These are phyloP conservation scores for Fragaria vesca DNA, from an alignment of 306 rosid genomes.

Conservation along the genomic window DNA sequence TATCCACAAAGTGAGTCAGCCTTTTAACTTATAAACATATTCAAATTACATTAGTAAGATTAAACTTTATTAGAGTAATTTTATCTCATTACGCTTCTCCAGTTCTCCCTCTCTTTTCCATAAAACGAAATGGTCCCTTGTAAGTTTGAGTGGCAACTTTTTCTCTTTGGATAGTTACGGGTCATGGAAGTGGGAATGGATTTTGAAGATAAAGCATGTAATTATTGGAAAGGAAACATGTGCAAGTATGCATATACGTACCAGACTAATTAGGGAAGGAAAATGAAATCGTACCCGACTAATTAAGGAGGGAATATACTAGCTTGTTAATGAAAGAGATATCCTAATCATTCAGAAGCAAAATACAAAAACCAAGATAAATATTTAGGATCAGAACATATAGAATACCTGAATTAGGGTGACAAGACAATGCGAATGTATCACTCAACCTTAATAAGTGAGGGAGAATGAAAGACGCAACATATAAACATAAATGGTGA, in stretches of 20 bases:
- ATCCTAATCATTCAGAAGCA: background rate
- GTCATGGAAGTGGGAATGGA: background rate
- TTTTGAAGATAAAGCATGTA: background rate
- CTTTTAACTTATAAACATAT: background rate
- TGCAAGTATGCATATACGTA: background rate
- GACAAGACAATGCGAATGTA: background rate
- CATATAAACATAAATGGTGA: background rate
- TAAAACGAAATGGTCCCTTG: background rate
- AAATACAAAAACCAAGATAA: too few relatives aligned
- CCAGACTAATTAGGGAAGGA: background rate
- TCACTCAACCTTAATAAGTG: background rate
- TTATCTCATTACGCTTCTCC: background rate
- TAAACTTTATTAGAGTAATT: background rate
- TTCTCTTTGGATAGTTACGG: background rate
- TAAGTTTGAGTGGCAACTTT: background rate
- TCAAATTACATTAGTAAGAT: background rate
- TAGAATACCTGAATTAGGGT: background rate
- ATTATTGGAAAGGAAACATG: background rate
- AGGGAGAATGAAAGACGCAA: background rate
- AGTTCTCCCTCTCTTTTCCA: background rate
- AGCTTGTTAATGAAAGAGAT: background rate
- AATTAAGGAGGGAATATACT: too few relatives aligned
- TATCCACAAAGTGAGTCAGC: background rate
- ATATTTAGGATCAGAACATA: background rate
- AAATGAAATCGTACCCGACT: background rate